Evolutionary conservation across 2,329 filamentous ascomycete genomes (phyloP), one percentile per base, ranked within the genome.

Genomic region (Alternaria longipes): DNA sequence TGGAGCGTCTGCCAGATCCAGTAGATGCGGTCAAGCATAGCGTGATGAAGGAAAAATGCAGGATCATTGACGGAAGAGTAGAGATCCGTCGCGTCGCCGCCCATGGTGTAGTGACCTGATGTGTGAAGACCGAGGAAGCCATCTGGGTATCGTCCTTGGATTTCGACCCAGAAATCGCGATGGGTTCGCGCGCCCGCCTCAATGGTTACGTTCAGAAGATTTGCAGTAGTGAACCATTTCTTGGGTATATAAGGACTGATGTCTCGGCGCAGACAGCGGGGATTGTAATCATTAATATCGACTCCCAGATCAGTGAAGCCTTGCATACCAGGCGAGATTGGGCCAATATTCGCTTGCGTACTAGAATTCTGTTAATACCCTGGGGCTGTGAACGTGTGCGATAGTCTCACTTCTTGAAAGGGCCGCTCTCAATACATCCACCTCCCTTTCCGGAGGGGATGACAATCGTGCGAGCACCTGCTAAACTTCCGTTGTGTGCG

Each of bases 1-100:
- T 57, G 55, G n/a, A 57, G 55, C 5, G 30, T 42, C 47, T 53
- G 55, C 55, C 55, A 57, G 11, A 57, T 45, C 47, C 55, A 57
- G 26, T 57, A 53, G 14, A 57, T 44, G 16, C 47, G 55, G 24
- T 57, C 55, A 24, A 57, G 55, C 55, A 53, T 57, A n/a, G 55
- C 26, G 30, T 58, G 55, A 30, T 58, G 55, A n/a, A 40, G 22
- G 28, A 22, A 58, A 45, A 58, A 58, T 8, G 49, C 47, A 4
- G 55, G 55, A 38, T 58, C 55, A 5, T 58, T 58, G 30, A 58
- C 55, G 28, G 47, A 54, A 12, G 47, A 53, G 14, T 58, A 58
- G 40, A 58, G 55, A 18, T 58, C 55, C 5, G 55, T 53, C 9
- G 47, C 32, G 32, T 36, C 32, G 5, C 32, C 32, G 14, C 32